Conservation (phyloP, 1,139 yeast genomes). For the Diutina scorzettiae region DNA sequence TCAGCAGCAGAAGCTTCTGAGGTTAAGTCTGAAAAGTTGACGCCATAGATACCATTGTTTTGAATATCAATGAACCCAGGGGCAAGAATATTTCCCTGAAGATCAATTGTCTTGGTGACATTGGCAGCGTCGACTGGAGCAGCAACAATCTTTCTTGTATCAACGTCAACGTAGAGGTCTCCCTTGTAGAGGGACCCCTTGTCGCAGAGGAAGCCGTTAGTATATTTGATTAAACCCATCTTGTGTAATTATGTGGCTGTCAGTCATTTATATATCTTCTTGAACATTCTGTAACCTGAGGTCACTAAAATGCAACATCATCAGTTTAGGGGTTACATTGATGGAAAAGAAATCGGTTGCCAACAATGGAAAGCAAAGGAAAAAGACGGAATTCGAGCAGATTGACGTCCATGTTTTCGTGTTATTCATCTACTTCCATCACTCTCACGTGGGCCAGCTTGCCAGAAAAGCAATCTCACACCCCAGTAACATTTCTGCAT, state of each 20-base stretch:
- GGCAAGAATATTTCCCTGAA: slow-evolving; percentile 37
- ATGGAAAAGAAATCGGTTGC: no score
- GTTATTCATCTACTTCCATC: no score
- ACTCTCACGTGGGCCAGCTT: no score
- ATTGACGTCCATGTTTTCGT: no score
- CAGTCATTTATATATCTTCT: not conserved
- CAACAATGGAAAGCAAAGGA: no score
- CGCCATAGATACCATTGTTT: slow-evolving; percentile 50
- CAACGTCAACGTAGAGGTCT: slow-evolving; percentile 37
- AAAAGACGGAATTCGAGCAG: no score
- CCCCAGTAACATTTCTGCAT: no score
- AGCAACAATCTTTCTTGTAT: slow-evolving; percentile 31
- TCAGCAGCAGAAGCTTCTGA: slow-evolving; percentile 25
- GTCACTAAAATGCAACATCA: slow-evolving; percentile 3
- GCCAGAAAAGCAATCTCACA: no score
- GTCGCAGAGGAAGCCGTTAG: slow-evolving; percentile 43
- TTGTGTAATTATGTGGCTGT: not conserved
- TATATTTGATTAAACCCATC: slow-evolving; percentile 15
- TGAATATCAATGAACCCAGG: slow-evolving; percentile 56
- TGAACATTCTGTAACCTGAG: not conserved
- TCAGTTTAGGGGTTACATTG: not conserved
- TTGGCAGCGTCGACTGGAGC: slow-evolving; percentile 12
- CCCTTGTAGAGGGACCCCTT: slow-evolving; percentile 29
- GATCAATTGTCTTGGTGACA: slow-evolving; percentile 23
- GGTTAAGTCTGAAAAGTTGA: slow-evolving; percentile 37